Evolutionary conservation across 495 filamentous ascomycete species (phyloP).

Genomic region (Neurospora pannonica): DNA sequence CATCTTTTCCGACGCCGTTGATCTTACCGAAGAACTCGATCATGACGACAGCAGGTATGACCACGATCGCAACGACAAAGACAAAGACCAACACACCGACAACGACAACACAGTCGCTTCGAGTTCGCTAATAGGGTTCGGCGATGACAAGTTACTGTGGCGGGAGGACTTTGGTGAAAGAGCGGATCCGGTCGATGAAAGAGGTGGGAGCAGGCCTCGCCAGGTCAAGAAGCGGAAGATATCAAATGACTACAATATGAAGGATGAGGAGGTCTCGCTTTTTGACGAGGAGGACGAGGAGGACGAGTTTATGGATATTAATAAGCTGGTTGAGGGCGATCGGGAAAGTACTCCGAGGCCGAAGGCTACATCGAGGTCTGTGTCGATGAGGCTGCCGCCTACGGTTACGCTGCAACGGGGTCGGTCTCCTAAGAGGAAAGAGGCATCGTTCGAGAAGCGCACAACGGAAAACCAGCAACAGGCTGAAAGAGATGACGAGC

Average conservation of each 20-base stretch:
- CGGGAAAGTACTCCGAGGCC: neutral
- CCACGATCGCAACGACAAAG: constrained; percentile 6
- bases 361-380: neutral
- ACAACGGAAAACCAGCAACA: neutral
- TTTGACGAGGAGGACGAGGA: constrained; percentile 5
- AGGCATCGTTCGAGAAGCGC: neutral
- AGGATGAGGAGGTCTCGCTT: neutral
- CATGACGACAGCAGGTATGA: constrained; percentile 12
- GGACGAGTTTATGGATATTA: constrained; percentile 33
- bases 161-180: constrained; percentile 42
- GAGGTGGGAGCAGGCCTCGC: neutral
- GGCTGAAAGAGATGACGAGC: neutral
- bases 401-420: neutral
- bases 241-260: constrained; percentile 38
- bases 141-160: constrained; percentile 48
- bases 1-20: constrained; percentile 48
- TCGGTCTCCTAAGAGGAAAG: neutral
- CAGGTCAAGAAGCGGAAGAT: constrained; percentile 41
- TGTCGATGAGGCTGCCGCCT: neutral
- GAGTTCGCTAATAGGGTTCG: constrained; percentile 32
- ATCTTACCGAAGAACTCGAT: constrained; percentile 55
- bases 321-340: neutral
- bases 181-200: constrained; percentile 13
- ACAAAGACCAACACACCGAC: neutral
- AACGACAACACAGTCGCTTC: constrained; percentile 4